Evolutionary conservation across 345 rosid genomes (phyloP).

Genomic region (Populus pruinosa): DNA sequence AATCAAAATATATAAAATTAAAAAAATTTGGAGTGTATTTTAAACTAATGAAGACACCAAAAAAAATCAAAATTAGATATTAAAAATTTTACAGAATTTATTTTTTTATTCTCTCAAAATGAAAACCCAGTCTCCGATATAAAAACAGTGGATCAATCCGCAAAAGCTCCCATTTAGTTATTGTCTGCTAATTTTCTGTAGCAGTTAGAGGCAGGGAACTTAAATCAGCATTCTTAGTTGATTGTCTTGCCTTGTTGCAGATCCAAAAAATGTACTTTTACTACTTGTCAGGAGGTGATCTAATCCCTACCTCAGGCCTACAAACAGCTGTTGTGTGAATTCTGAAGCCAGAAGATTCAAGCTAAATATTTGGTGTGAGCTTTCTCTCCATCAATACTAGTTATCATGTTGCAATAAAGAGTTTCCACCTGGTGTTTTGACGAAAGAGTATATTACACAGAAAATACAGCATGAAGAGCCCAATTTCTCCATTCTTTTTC

Average conservation of each 20-base stretch:
- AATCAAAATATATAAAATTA: too few species aligned
- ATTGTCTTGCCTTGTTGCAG: not conserved
- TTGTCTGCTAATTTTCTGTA: not conserved
- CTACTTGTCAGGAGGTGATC: not conserved
- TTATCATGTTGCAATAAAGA: constrained; percentile 2
- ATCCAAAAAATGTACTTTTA: not conserved
- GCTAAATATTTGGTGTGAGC: not conserved
- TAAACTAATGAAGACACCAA: too few species aligned
- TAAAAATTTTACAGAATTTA: too few species aligned
- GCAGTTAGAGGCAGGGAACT: not conserved
- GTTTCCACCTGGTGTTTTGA: not conserved
- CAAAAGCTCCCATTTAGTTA: not conserved
- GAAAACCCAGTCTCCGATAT: not conserved
- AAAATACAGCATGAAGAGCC: not conserved
- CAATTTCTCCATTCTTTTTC: constrained; percentile 25
- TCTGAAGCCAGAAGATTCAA: not conserved
- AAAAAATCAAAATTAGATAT: too few species aligned
- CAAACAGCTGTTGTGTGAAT: not conserved
- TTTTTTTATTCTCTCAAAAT: too few species aligned
- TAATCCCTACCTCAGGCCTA: too few species aligned
- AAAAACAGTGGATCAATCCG: not conserved
- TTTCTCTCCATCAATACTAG: not conserved
- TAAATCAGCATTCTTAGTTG: not conserved
- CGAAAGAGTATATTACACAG: constrained; percentile 3
- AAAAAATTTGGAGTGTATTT: too few species aligned